Percentiles rank a stretch among this genome's conserved stretches.
Evolutionary conservation across 2,329 filamentous ascomycete genomes (phyloP).

Genomic region (Aspergillus novoparasiticus): DNA sequence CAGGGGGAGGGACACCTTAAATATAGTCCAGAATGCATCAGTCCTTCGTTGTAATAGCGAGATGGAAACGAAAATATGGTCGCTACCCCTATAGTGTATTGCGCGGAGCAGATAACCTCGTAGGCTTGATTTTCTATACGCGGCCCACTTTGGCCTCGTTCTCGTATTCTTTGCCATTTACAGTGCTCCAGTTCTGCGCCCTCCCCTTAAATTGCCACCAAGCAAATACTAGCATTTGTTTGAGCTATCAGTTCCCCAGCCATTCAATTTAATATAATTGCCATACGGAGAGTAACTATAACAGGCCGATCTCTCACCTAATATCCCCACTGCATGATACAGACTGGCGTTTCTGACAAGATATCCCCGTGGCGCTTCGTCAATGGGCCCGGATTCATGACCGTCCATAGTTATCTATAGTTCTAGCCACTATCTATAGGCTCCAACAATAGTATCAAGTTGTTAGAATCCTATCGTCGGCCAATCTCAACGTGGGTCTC

Average conservation of each 20-base stretch:
- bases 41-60: not conserved
- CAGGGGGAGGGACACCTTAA: not conserved
- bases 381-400: too few relatives aligned
- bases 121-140: not conserved
- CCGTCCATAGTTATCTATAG: not conserved
- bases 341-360: too few relatives aligned
- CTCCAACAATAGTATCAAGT: not conserved
- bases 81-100: not conserved
- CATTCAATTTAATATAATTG: not conserved
- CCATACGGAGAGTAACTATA: not conserved
- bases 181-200: not conserved
- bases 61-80: not conserved
- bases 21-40: not conserved
- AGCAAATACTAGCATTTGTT: not conserved
- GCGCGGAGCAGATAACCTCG: not conserved
- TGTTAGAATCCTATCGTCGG: not conserved
- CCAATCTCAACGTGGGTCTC: not conserved
- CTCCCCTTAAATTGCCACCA: not conserved
- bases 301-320: not conserved
- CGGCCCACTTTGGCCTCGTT: not conserved
- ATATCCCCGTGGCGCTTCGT: too few relatives aligned
- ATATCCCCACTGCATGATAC: not conserved
- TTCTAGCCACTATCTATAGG: not conserved
- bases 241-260: not conserved
- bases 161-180: not conserved